These are phyloP conservation scores for Tetracentron sinense DNA, from an alignment of 164 flowering plant species.

Conservation along the genomic window DNA sequence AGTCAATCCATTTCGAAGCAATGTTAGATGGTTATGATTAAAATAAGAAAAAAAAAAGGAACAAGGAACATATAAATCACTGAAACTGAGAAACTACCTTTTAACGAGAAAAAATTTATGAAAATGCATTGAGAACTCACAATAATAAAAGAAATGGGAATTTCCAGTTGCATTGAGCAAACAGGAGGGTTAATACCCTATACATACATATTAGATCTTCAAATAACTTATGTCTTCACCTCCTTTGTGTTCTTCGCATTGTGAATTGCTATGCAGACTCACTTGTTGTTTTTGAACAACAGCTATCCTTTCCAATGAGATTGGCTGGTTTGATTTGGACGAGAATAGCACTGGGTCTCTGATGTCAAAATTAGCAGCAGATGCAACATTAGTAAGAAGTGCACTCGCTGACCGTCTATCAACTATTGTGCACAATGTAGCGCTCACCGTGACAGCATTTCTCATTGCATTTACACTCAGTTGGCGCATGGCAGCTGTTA, in stretches of 20 bases:
- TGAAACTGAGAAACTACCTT: background rate
- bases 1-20: too few species aligned
- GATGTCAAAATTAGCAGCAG: constrained; percentile 55
- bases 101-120: background rate
- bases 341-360: constrained; percentile 59
- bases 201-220: too few species aligned
- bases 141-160: too few species aligned
- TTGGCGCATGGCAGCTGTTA: constrained; percentile 70
- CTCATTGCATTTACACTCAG: constrained; percentile 50
- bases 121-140: too few species aligned
- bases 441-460: constrained; percentile 64
- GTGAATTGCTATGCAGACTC: background rate
- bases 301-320: constrained; percentile 77
- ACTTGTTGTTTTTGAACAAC: constrained; percentile 16
- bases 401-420: constrained; percentile 70
- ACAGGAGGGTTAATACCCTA: too few species aligned
- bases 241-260: background rate
- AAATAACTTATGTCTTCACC: background rate
- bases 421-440: constrained; percentile 60
- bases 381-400: constrained; percentile 63
- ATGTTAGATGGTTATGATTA: too few species aligned
- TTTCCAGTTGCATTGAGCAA: too few species aligned
- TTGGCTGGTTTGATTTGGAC: constrained; percentile 81
- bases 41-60: too few species aligned
- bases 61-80: background rate